phyloP scores from a whole-genome alignment of 257 asterid species.

The Fraxinus excelsior region DNA sequence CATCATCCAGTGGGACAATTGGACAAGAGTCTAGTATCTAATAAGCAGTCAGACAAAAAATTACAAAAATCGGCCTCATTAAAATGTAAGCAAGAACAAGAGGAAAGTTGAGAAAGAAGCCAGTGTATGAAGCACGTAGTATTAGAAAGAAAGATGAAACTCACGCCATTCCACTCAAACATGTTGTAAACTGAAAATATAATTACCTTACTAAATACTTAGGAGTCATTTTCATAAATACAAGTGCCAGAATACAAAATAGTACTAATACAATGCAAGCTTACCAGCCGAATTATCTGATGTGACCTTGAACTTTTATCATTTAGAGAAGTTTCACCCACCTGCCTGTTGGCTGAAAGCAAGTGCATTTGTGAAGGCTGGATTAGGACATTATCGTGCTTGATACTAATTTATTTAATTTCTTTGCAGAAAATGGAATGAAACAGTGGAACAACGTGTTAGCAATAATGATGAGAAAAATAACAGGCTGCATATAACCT shows the following conservation, averaged over 20 bases:
- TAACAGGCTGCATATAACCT: conserved; percentile 45
- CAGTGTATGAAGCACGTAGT: neutral
- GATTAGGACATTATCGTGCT: neutral
- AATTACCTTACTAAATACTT: neutral
- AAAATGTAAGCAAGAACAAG: neutral
- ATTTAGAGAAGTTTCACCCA: conserved; percentile 88
- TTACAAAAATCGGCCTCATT: neutral
- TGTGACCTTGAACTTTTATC: conserved; percentile 99
- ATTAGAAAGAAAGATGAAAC: neutral
- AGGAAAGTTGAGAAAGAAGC: neutral
- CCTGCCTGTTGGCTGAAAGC: conserved; percentile 91
- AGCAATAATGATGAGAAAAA: conserved; percentile 16
- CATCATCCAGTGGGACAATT: no score
- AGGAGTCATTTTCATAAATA: conserved; percentile 1
- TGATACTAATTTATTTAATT: neutral
- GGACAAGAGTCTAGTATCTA: no score
- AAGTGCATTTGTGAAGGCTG: conserved; percentile 23
- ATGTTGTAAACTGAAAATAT: neutral
- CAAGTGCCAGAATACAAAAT: conserved; percentile 6
- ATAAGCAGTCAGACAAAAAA: neutral
- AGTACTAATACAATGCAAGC: conserved; percentile 16
- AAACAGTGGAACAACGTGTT: neutral
- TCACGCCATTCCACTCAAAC: neutral
- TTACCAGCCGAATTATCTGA: conserved; percentile 94
- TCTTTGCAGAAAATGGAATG: conserved; percentile 5